Base-by-base conservation (phyloP, 129 eudicot genomes). In the Helianthus tuberosus region DNA sequence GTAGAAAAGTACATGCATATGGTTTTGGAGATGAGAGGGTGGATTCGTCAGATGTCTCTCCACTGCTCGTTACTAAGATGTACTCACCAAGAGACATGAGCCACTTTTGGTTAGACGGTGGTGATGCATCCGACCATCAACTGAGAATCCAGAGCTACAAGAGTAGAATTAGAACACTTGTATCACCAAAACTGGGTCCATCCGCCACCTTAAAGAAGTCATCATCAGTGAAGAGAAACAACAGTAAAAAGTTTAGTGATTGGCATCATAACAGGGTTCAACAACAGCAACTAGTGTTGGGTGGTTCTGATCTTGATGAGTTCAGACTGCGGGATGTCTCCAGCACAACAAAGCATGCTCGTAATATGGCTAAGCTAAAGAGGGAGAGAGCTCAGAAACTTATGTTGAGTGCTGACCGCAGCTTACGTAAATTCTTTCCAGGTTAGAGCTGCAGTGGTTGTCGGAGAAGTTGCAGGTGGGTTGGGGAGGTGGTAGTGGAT, bases 231-330 rank as follows among this genome's bases (percentile, higher is more conserved):
- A 81, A 74, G 70, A 75, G 88, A 78, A 82, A 78, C 79, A 84
- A 80, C 55, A 84, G 78, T 75, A 68, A 50, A 35, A 66, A 49
- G 36, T 60, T 62, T 62, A 23, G 48, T 8, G 92, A 80, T 54
- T 82, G 86, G 83, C 83, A 66, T 60, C 68, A 80, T 67, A 71
- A 82, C 82, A 46, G 65, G 69, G 41, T 82, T 39, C 20, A 76
- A 78, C 79, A 64, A 53, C 51, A 75, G 63, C 90, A 83, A 68
- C 85, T 79, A 9, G 79, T 81, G 60, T 60, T 87, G 73, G 90
- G 86, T 54, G 86, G 81, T 55, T 77, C 89, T 14, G 91, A 89
- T 83, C 83, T 88, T 71, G 89, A 88, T 50, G 98, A 93, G 82
- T 88, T n/a, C n/a, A n/a, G n/a, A n/a, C n/a, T n/a, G n/a, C n/a